Base-by-base conservation (phyloP, 805 yeast genomes). In the Novakomyces olei region DNA sequence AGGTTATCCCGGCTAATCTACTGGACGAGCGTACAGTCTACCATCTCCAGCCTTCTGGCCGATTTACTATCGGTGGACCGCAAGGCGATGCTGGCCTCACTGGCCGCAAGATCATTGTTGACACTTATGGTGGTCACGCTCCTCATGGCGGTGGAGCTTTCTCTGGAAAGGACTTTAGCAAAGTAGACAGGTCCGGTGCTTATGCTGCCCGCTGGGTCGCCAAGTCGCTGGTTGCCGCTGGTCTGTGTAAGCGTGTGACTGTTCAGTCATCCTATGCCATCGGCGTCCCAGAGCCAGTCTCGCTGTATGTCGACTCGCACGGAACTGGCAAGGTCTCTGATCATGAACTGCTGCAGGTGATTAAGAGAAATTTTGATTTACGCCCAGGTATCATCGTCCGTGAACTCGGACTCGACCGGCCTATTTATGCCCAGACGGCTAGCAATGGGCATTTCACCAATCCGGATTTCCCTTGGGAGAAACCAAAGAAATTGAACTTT, bases 101-200 rank as follows among this genome's bases (percentile, higher is more conserved):
- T 47, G 98, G 98, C 61, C 80, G 98, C 68, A 88, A 88, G 69
- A 88, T 88, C 61, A 88, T 88, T 52, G 98, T 88, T 56, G 98
- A 88, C 63, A 92, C 98, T 44, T 88, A 88, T 66, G 98, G 98
- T 67, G 98, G 98, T 53, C 91, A 98, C 91, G 95, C 98, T 63
- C 96, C 98, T 53, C 98, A 88, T 69, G 98, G 98, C 65, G 98
- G 98, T 69, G 98, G 98, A 69, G 98, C 98, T 44, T 88, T 88
- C 81, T 77, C 93, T 43, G 98, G 98, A 62, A 88, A 88, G 70
- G 98, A 88, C 63, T 88, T 79, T 78, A 80, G 95, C 58, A 88
- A 88, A 71, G 98, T 88, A 53, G 98, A 88, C 63, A 79, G 98
- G 67, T 85, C 96, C 44, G 98, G 98, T 55, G 98, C 98, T 46